Conservation (phyloP, 805 yeast genomes). For the Starmera caribaea region DNA sequence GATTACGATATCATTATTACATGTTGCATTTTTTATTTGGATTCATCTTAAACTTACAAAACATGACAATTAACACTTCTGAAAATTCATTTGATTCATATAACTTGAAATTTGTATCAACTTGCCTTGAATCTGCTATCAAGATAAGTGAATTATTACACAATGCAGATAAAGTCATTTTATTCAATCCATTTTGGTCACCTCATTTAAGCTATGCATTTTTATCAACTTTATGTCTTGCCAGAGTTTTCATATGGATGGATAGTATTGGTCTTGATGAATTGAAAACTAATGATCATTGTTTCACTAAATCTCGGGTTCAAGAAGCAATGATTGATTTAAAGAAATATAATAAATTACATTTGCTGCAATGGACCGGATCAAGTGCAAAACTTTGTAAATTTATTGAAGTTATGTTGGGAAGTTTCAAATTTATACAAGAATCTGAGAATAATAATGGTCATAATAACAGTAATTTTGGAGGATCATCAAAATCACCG, state of each 20-base stretch:
- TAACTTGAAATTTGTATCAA: not conserved
- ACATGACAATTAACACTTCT: not conserved
- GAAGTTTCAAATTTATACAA: not conserved
- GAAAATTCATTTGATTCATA: not conserved
- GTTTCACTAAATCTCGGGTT: not conserved
- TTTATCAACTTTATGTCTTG: not conserved
- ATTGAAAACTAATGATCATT: not conserved
- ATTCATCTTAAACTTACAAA: not conserved
- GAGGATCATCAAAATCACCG: not conserved
- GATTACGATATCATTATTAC: not conserved
- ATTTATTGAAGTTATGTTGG: not conserved
- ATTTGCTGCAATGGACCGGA: not conserved
- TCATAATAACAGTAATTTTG: not conserved
- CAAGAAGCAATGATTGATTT: not conserved
- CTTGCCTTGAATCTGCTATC: not conserved
- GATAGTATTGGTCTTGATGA: not conserved
- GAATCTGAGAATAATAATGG: not conserved
- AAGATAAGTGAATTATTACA: not conserved
- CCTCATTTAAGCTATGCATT: not conserved
- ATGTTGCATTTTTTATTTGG: not conserved
- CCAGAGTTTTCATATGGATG: not conserved
- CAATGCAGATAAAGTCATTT: not conserved
- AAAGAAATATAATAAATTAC: not conserved
- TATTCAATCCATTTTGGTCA: not conserved
- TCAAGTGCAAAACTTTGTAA: not conserved